Evolutionary conservation across 73 alveolate species (phyloP).

Genomic region (Paramecium tetraurelia): DNA sequence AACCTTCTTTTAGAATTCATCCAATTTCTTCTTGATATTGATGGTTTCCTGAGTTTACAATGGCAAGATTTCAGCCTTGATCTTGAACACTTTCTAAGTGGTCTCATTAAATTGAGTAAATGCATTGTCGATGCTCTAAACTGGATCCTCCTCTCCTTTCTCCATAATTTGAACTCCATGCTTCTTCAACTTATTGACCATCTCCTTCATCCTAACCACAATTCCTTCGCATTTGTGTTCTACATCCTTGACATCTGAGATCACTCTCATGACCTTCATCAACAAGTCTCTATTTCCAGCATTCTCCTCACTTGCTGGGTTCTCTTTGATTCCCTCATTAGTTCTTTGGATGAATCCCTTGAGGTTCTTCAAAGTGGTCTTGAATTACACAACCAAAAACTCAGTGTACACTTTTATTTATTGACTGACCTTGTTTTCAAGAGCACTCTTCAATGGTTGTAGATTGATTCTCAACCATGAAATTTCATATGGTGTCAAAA

Average conservation of each 20-base stretch:
- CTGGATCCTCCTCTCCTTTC: constrained; percentile 68
- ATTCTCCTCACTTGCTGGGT: constrained; percentile 79
- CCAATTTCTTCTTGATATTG: constrained; percentile 89
- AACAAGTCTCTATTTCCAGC: constrained; percentile 79
- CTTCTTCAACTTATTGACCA: constrained; percentile 77
- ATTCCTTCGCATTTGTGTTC: constrained; percentile 79
- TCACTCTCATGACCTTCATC: constrained; percentile 92
- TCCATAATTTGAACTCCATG: constrained; percentile 84
- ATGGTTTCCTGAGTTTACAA: constrained; percentile 94
- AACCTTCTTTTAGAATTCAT: constrained; percentile 84
- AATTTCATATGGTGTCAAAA: constrained; percentile 87
- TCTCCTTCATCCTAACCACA: constrained; percentile 83
- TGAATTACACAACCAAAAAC: constrained; percentile 87
- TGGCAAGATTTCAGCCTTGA: constrained; percentile 97
- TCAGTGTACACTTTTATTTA: constrained; percentile 93
- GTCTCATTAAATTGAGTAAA: constrained; percentile 93
- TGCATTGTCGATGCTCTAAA: constrained; percentile 74
- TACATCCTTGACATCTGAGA: constrained; percentile 91
- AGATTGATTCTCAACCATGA: constrained; percentile 97
- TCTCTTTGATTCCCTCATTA: constrained; percentile 83
- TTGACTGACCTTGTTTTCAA: constrained; percentile 80
- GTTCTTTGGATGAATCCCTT: constrained; percentile 90
- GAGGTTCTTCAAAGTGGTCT: constrained; percentile 82
- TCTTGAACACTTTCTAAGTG: constrained; percentile 93
- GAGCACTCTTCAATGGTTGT: constrained; percentile 86